phyloP scores from a whole-genome alignment of 148 eudicot genomes.

The Fagopyrum homotropicum region DNA sequence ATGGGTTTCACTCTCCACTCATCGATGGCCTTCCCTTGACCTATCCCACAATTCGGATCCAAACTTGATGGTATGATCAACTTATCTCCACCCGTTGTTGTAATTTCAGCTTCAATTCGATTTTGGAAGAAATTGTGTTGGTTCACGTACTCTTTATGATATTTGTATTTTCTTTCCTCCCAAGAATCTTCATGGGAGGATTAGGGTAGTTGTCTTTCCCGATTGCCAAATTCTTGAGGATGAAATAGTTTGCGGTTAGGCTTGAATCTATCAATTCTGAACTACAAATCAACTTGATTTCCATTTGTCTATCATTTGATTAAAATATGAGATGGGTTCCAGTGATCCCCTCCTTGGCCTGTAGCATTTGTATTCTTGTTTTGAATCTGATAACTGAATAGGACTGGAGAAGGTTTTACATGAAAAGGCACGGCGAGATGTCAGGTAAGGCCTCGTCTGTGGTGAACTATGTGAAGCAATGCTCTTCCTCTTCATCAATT shows the following conservation, averaged over 20 bases:
- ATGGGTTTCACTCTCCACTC: constrained; percentile 7
- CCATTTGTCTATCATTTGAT: not conserved
- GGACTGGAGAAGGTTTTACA: constrained; percentile 19
- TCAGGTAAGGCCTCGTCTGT: constrained; percentile 36
- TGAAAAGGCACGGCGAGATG: constrained; percentile 52
- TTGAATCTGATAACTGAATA: not conserved
- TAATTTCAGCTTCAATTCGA: not conserved
- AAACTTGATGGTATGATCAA: not conserved
- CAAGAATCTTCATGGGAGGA: not conserved
- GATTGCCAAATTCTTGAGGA: not conserved
- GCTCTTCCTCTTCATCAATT: constrained; percentile 44
- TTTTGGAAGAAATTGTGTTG: not conserved
- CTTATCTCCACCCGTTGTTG: not conserved
- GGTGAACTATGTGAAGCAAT: constrained; percentile 40
- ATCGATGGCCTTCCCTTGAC: constrained; percentile 12
- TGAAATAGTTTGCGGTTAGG: not conserved
- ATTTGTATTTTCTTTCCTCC: not conserved
- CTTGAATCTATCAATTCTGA: not conserved
- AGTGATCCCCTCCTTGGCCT: not conserved
- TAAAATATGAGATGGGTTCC: not conserved
- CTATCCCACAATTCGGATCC: constrained; percentile 12
- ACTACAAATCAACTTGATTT: not conserved
- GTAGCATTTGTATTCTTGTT: not conserved
- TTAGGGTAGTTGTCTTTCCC: not conserved
- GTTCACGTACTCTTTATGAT: too few species aligned